These are phyloP conservation scores for Candida manassasensis DNA, from an alignment of 805 yeast genomes.

Conservation along the genomic window DNA sequence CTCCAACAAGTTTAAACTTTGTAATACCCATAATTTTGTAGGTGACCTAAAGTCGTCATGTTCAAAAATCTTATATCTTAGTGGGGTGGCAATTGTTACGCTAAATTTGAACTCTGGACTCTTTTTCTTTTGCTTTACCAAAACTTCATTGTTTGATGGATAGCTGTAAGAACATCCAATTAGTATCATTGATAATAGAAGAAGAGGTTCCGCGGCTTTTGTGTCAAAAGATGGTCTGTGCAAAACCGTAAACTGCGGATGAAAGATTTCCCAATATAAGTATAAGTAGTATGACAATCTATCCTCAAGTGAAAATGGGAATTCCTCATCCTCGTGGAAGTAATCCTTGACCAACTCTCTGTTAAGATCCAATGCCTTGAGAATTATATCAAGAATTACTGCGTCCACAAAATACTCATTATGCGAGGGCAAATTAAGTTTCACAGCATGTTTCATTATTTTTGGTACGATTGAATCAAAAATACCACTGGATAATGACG, in stretches of 20 bases:
- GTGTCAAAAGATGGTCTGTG: slow-evolving; percentile 59
- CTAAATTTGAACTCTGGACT: slow-evolving; percentile 41
- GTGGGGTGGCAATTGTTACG: slow-evolving; percentile 47
- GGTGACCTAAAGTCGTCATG: slow-evolving; percentile 74
- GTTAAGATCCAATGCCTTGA: slow-evolving; percentile 24
- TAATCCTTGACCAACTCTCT: slow-evolving; percentile 22
- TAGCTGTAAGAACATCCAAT: slow-evolving; percentile 47
- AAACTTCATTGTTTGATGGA: slow-evolving; percentile 7
- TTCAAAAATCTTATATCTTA: slow-evolving; percentile 67
- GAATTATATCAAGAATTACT: slow-evolving; percentile 29
- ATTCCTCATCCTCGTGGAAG: slow-evolving; percentile 20
- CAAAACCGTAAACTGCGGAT: slow-evolving; percentile 54
- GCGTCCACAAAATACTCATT: slow-evolving; percentile 37
- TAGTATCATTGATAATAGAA: slow-evolving; percentile 51
- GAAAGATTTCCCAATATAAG: slow-evolving; percentile 55
- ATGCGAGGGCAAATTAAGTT: slow-evolving; percentile 21
- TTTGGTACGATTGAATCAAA: slow-evolving; percentile 11
- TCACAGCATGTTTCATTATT: slow-evolving; percentile 17
- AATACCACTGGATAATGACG: not conserved
- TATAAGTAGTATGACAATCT: slow-evolving; percentile 32
- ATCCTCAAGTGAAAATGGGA: slow-evolving; percentile 23
- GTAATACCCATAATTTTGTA: slow-evolving; percentile 70
- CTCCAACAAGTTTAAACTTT: slow-evolving; percentile 68
- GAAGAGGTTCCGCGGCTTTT: slow-evolving; percentile 40
- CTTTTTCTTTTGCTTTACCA: slow-evolving; percentile 11